phyloP scores from a whole-genome alignment of 1,284 basidiomycete species.

The Earliella scabrosa region DNA sequence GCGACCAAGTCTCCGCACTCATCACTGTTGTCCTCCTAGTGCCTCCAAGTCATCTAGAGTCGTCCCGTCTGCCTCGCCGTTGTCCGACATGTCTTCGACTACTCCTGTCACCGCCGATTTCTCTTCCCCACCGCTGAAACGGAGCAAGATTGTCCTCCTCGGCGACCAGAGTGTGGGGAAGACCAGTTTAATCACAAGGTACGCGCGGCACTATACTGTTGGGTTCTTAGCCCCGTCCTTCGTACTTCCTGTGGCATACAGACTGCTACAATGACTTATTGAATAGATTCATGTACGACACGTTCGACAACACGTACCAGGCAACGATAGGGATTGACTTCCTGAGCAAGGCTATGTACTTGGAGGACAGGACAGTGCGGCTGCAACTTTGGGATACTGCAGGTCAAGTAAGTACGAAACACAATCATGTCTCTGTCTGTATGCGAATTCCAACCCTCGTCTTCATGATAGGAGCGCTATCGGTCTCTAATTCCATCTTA shows the following conservation, averaged over 20 bases:
- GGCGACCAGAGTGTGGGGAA: conserved; percentile 95
- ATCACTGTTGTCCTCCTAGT: conserved; percentile 2
- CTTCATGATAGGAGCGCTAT: conserved; percentile 82
- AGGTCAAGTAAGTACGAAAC: conserved; percentile 83
- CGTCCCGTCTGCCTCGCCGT: neutral
- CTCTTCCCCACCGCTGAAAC: conserved; percentile 86
- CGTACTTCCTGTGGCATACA: neutral
- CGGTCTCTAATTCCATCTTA: conserved; percentile 98
- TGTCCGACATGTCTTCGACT: conserved; percentile 41
- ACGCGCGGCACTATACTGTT: conserved; percentile 28
- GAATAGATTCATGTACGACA: conserved; percentile 96
- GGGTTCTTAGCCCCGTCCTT: neutral
- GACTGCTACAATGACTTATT: neutral
- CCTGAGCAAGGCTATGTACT: conserved; percentile 99
- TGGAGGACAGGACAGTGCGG: conserved; percentile 97
- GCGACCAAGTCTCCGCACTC: conserved; percentile 15
- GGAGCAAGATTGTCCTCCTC: conserved; percentile 95
- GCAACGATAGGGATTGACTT: conserved; percentile 99
- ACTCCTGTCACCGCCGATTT: conserved; percentile 81
- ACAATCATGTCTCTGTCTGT: no score
- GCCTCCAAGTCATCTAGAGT: neutral
- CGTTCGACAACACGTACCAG: conserved; percentile 99
- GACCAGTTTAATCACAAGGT: conserved; percentile 98
- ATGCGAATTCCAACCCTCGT: no score
- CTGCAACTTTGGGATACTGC: conserved; percentile 99